Evolutionary conservation across 2,329 filamentous ascomycete genomes (phyloP).

Genomic region (Metarhizium sp.): DNA sequence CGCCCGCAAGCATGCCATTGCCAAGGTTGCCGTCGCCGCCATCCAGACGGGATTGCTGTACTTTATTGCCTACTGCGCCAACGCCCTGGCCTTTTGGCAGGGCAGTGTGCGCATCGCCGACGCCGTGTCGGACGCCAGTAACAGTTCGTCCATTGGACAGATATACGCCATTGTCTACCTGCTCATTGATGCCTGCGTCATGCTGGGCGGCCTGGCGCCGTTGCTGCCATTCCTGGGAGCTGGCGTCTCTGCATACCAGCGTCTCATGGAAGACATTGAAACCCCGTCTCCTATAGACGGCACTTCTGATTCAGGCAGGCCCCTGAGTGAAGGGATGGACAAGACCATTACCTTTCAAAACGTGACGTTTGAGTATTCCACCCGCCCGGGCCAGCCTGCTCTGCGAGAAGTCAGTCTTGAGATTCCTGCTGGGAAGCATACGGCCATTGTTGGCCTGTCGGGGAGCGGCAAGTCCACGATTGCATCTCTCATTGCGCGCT

Average conservation of each 20-base stretch:
- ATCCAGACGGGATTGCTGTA: constrained; percentile 54
- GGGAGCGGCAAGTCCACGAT: constrained; percentile 1
- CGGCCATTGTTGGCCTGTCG: not conserved
- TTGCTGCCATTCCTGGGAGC: constrained; percentile 47
- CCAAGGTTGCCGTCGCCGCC: constrained; percentile 47
- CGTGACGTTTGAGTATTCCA: constrained; percentile 28
- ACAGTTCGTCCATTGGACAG: too few species aligned
- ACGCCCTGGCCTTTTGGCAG: constrained; percentile 57
- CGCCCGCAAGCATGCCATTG: constrained; percentile 42
- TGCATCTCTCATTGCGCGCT: not conserved
- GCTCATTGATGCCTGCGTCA: constrained; percentile 33
- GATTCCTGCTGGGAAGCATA: constrained; percentile 18
- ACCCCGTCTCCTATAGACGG: too few species aligned
- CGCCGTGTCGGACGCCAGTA: too few species aligned
- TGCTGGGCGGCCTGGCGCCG: constrained; percentile 49
- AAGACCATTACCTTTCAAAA: constrained; percentile 28
- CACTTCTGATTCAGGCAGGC: too few species aligned
- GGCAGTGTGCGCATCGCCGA: too few species aligned
- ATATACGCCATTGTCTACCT: constrained; percentile 45
- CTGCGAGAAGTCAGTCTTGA: constrained; percentile 47
- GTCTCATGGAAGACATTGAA: too few species aligned
- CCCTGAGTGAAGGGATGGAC: constrained; percentile 25
- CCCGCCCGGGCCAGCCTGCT: constrained; percentile 29
- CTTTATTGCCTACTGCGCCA: constrained; percentile 58
- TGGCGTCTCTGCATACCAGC: not conserved